Conservation (phyloP, 2,329 filamentous ascomycete genomes). For the Sodiomyces alkalinus region DNA sequence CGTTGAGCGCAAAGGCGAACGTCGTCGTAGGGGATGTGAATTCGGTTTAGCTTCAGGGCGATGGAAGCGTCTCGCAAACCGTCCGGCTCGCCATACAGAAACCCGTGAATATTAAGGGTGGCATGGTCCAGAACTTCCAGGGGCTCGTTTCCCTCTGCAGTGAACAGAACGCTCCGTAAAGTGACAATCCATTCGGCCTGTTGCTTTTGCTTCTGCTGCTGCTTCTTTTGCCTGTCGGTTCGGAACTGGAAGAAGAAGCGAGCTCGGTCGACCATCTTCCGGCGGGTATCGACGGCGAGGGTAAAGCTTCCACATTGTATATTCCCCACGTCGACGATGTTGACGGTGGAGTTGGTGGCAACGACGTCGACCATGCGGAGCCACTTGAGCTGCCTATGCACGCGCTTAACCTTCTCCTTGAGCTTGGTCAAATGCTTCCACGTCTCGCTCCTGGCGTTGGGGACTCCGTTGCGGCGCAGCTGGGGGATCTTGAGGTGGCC, state of each 20-base stretch:
- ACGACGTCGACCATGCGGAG: slow-evolving; percentile 80
- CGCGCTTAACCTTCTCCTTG: slow-evolving; percentile 72
- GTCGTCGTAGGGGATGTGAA: slow-evolving; percentile 86
- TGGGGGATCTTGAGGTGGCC: slow-evolving; percentile 6
- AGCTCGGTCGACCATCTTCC: slow-evolving; percentile 80
- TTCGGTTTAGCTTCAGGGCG: slow-evolving; percentile 74
- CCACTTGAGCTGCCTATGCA: slow-evolving; percentile 81
- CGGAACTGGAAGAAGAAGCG: slow-evolving; percentile 75
- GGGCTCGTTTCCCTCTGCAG: slow-evolving; percentile 67
- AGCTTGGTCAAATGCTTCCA: slow-evolving; percentile 66
- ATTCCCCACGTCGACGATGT: slow-evolving; percentile 67
- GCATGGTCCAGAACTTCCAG: slow-evolving; percentile 80
- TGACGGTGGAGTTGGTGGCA: slow-evolving; percentile 63
- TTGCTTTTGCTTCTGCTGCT: slow-evolving; percentile 43
- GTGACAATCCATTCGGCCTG: slow-evolving; percentile 93
- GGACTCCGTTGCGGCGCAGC: slow-evolving; percentile 14
- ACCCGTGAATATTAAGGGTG: slow-evolving; percentile 79
- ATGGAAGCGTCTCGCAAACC: slow-evolving; percentile 83
- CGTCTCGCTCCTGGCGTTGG: slow-evolving; percentile 45
- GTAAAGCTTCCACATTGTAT: slow-evolving; percentile 75
- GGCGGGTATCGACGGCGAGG: slow-evolving; percentile 77
- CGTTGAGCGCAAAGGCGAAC: slow-evolving; percentile 47
- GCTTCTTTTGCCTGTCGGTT: slow-evolving; percentile 34
- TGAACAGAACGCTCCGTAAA: slow-evolving; percentile 75
- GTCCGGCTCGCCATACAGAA: slow-evolving; percentile 71